Evolutionary conservation across 331 rosid genomes (phyloP), one percentile per base, ranked within the genome.

Genomic region (Stylosanthes scabra): DNA sequence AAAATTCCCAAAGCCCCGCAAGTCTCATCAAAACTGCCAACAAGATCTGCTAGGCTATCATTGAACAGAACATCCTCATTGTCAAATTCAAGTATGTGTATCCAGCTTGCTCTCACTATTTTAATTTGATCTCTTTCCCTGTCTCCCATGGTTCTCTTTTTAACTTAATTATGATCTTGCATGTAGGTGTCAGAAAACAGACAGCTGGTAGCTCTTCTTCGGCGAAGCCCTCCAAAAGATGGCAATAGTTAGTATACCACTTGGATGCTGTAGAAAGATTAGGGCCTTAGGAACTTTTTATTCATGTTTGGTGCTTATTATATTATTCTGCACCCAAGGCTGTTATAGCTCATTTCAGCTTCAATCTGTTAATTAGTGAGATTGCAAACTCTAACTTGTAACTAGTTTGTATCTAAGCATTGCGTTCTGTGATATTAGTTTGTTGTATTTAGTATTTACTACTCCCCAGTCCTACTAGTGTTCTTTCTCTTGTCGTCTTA

Each of bases 21-120:
- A 86, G 81, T 87, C 59, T 68, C 85, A 20, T 86, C 83, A 58
- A 92, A 81, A n/a, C 74, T 11, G 63, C 89, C 74, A 56, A 10
- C 78, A 44, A 95, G 78, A 82, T 42, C 89, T 49, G 86, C 96
- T 61, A 85, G 91, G 71, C 72, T 80, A 47, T 85, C 97, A 44
- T 20, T 85, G 84, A 82, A 74, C 79, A 84, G 66, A 82, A 92
- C 92, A 84, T 86, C 92, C 75, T 81, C 90, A 6, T 92, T 90
- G 89, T 75, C 64, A 78, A 61, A 63, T 72, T 75, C 92, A 51
- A 85, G 99, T 95, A 89, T 8, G 92, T 72, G 71, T 39, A 74
- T 72, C 41, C 76, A 54, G 54, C 57, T 46, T 28, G 20, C 78
- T 62, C 29, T 56, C 40, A 29, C 57, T 31, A 46, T 51, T 63